Evolutionary conservation across 2,329 filamentous ascomycete genomes (phyloP).

Genomic region (Venturiaceae sp.): DNA sequence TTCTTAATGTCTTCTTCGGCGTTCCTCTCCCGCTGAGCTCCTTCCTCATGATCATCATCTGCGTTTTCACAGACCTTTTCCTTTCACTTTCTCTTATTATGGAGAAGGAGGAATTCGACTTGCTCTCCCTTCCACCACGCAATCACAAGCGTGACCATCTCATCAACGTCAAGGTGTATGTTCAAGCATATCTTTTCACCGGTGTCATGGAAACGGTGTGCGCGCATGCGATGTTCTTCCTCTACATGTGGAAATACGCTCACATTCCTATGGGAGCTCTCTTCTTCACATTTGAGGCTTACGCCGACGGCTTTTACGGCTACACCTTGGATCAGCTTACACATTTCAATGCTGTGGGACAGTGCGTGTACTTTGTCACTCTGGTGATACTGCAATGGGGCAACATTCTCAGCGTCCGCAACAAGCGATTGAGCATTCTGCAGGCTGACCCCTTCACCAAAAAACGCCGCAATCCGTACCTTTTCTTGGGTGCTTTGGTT

Average conservation of each 20-base stretch:
- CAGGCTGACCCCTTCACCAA: conserved; percentile 40
- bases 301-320: conserved; percentile 38
- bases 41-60: conserved; percentile 51
- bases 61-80: conserved; percentile 46
- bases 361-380: conserved; percentile 45
- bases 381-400: conserved; percentile 46
- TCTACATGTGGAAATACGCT: conserved; percentile 40
- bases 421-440: conserved; percentile 41
- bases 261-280: conserved; percentile 38
- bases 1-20: conserved; percentile 47
- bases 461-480: neutral
- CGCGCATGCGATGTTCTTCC: conserved; percentile 45
- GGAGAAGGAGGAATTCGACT: conserved; percentile 46
- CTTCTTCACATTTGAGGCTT: conserved; percentile 41
- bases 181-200: conserved; percentile 42
- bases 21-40: conserved; percentile 41
- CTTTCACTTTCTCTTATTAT: conserved; percentile 42
- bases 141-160: conserved; percentile 41
- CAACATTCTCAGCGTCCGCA: conserved; percentile 42
- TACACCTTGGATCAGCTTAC: conserved; percentile 36
- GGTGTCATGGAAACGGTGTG: conserved; percentile 41
- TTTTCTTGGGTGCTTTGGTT: neutral
- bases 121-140: conserved; percentile 40
- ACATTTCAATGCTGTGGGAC: conserved; percentile 39
- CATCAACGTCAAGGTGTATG: conserved; percentile 42